These are phyloP conservation scores for Artemisia tridentata DNA, from an alignment of 129 eudicot species.

Conservation along the genomic window DNA sequence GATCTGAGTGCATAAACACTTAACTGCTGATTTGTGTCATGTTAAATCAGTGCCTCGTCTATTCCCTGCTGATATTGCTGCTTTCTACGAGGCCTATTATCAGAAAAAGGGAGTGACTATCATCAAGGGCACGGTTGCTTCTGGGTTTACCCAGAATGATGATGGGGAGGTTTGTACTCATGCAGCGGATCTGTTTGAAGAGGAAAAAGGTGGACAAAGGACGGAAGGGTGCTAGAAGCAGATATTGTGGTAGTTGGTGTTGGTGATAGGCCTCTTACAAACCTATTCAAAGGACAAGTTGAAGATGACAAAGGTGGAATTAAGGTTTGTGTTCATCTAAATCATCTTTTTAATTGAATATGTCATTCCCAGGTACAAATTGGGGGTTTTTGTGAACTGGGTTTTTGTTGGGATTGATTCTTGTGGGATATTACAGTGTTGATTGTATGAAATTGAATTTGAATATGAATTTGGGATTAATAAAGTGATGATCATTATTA, in stretches of 20 bases:
- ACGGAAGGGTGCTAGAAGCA: conserved; percentile 92
- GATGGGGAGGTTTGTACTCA: conserved; percentile 59
- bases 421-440: too few species aligned
- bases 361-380: too few species aligned
- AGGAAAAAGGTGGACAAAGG: conserved; percentile 82
- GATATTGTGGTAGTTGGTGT: conserved; percentile 95
- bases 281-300: conserved; percentile 84
- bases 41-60: conserved; percentile 81
- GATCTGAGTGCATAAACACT: background rate
- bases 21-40: background rate
- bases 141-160: conserved; percentile 56
- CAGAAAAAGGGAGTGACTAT: conserved; percentile 69
- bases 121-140: conserved; percentile 87
- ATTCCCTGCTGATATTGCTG: conserved; percentile 82
- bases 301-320: conserved; percentile 97
- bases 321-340: conserved; percentile 60
- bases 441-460: too few species aligned
- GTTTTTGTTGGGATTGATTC: too few species aligned
- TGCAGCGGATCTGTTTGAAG: conserved; percentile 29
- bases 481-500: too few species aligned
- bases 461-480: too few species aligned
- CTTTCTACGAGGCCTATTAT: conserved; percentile 84
- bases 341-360: too few species aligned
- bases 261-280: conserved; percentile 78
- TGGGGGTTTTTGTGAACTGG: too few species aligned